Base-by-base conservation (phyloP, 139 green algal species). In the Ettlia oleoabundans region DNA sequence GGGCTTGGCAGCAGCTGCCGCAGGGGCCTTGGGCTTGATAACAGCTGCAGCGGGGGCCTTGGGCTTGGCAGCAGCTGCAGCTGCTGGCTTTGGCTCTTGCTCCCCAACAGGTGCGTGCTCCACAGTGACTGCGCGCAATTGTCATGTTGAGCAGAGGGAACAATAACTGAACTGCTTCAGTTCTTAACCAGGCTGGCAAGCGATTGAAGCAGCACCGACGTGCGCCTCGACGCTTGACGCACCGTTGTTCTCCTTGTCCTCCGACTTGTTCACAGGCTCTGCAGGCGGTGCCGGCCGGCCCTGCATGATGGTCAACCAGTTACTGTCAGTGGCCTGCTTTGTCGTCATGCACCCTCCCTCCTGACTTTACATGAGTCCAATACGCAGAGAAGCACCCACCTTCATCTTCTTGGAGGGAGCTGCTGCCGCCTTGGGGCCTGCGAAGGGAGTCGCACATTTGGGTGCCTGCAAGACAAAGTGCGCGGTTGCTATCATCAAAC, bases 321-420 rank as follows among this genome's bases (percentile, higher is more conserved):
- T 28, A 38, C 32, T 43, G 1, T 13, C 32, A 43, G 1, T 10
- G 4, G 63, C 42, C 41, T 42, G 6, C 69, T 15, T 4, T 6
- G 37, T 43, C 15, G 13, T 24, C 47, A 10, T 24, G 47, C 47
- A 58, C 47, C 47, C 47, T 10, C 47, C 47, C 10, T n/a, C n/a
- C n/a, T n/a, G n/a, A n/a, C n/a, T n/a, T n/a, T n/a, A n/a, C n/a
- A n/a, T 58, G 15, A 58, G 47, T 15, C 15, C 55, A 9, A 65
- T 28, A 32, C 55, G 30, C 5, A 22, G 13, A 32, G 18, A 15
- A 65, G 55, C 55, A 65, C 65, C 33, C 33, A 66, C 71, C 51
- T 78, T 78, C 30, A 41, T 33, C 71, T 76, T 76, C 42, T 76
- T 76, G 42, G 42, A 28, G n/a, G 21, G 55, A 9, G 21, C 18